A percentile compares a stretch with the other conserved stretches of the same genome.
Conservation (phyloP, 176 grass and related monocot species). For the Elymus sibiricus region DNA sequence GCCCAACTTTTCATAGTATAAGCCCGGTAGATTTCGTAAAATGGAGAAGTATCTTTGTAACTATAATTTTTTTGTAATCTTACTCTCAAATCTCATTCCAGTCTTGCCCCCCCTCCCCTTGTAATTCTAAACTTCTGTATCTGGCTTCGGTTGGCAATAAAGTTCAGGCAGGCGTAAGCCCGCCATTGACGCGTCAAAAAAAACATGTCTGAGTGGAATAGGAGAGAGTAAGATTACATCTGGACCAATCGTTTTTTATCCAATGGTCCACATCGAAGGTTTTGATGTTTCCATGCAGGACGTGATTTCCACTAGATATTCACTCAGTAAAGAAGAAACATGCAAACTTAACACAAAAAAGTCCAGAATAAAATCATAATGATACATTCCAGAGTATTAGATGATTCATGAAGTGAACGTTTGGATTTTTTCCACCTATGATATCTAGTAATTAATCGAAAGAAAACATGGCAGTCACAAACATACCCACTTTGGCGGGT, state of each 20-base stretch:
- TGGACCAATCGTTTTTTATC: background rate
- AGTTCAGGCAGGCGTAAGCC: no score
- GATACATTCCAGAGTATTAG: background rate
- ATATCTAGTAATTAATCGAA: constrained; percentile 1
- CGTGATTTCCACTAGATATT: background rate
- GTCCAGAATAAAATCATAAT: background rate
- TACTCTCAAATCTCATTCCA: no score
- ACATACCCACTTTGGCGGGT: background rate
- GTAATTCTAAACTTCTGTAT: no score
- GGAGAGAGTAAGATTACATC: background rate
- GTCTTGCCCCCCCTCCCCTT: no score
- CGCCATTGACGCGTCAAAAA: no score
- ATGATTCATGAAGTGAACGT: background rate
- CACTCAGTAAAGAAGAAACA: background rate
- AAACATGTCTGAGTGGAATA: background rate
- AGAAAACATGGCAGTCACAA: background rate
- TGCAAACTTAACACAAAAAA: background rate
- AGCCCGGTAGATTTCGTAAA: background rate
- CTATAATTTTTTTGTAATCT: no score
- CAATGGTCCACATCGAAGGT: background rate
- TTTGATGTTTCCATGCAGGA: background rate
- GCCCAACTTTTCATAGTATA: background rate
- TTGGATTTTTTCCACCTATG: background rate
- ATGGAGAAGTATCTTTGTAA: background rate
- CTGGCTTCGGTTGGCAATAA: no score